These are phyloP conservation scores for Wickerhamomyces canadensis DNA, from an alignment of 805 yeast genomes.

Conservation along the genomic window DNA sequence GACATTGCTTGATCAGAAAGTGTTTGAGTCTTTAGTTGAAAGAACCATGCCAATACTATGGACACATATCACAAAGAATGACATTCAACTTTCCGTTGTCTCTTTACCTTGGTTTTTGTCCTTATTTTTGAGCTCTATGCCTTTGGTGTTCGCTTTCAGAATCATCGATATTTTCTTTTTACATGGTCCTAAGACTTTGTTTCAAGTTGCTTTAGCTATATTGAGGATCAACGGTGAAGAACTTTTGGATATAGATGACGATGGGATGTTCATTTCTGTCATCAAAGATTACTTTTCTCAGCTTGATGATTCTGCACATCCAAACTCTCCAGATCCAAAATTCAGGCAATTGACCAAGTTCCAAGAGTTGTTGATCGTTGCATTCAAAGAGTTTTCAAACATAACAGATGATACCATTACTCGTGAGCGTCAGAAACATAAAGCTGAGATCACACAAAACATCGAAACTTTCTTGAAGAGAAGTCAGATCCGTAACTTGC, in stretches of 20 bases:
- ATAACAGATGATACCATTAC: conserved; percentile 71
- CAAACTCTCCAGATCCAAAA: conserved; percentile 58
- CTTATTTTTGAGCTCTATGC: conserved; percentile 87
- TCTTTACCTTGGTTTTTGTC: conserved; percentile 96
- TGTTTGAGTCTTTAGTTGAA: conserved; percentile 84
- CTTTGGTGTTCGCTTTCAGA: conserved; percentile 86
- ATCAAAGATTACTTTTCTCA: conserved; percentile 76
- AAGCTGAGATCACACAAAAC: conserved; percentile 75
- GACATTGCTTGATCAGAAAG: conserved; percentile 87
- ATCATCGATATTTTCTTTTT: conserved; percentile 85
- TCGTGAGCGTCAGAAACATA: conserved; percentile 62
- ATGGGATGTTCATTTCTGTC: conserved; percentile 84
- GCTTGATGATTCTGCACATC: conserved; percentile 75
- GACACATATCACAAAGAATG: conserved; percentile 72
- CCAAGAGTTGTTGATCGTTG: conserved; percentile 84
- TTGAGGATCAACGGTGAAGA: conserved; percentile 83
- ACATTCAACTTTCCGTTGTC: conserved; percentile 88
- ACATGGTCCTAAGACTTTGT: conserved; percentile 83
- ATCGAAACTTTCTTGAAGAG: conserved; percentile 88
- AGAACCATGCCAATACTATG: conserved; percentile 85
- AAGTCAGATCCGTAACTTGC: conserved; percentile 83
- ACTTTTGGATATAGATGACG: conserved; percentile 75
- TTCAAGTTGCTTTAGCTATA: conserved; percentile 92
- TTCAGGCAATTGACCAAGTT: conserved; percentile 71
- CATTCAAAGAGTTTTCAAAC: conserved; percentile 84